A percentile compares a stretch with the other conserved stretches of the same genome.
phyloP scores from a whole-genome alignment of 495 filamentous ascomycete species.

The Penicillium antarcticum region DNA sequence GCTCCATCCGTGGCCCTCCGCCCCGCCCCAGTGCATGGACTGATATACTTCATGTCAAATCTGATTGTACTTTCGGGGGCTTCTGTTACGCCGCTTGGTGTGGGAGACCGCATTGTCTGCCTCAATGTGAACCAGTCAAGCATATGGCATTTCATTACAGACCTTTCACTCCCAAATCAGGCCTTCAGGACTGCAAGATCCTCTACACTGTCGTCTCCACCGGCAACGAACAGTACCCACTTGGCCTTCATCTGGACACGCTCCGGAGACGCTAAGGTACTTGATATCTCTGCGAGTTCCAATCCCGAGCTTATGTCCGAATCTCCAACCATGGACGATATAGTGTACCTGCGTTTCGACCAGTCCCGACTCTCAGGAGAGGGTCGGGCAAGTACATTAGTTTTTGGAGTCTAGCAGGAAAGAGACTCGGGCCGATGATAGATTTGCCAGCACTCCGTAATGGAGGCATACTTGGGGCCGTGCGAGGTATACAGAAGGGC shows the following conservation, averaged over 20 bases:
- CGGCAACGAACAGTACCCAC: conserved; percentile 10
- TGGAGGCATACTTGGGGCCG: neutral
- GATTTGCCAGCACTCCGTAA: neutral
- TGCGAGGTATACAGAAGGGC: neutral
- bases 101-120: no score
- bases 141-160: no score
- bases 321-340: neutral
- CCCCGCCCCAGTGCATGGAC: conserved; percentile 1
- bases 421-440: conserved; percentile 5
- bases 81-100: neutral
- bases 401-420: neutral
- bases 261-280: conserved; percentile 2
- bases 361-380: neutral
- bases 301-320: neutral
- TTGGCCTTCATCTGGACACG: conserved; percentile 2
- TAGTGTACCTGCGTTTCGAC: conserved; percentile 9
- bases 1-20: conserved; percentile 5
- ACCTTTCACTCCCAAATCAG: no score
- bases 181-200: no score
- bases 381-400: neutral
- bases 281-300: conserved; percentile 1
- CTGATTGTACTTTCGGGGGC: neutral
- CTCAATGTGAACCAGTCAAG: no score
- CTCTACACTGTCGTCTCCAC: neutral
- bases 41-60: neutral